Evolutionary conservation across 306 rosid genomes (phyloP), one percentile per base, ranked within the genome.

Genomic region (Lathyrus sativus): DNA sequence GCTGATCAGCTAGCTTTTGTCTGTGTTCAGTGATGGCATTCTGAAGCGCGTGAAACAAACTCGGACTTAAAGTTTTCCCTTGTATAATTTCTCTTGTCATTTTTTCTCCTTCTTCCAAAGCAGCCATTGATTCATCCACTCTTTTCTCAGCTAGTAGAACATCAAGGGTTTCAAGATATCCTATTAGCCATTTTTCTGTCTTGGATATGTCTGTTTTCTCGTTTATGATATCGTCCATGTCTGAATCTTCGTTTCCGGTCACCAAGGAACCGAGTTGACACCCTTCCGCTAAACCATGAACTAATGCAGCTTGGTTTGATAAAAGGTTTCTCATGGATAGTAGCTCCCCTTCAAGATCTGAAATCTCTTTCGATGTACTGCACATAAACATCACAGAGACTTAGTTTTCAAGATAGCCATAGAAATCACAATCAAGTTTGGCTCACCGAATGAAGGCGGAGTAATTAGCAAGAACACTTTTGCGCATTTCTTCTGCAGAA

Each of bases 401-500:
- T 42, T 22, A 72, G 65, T 65, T 44, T 58, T 33, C n/a, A 66
- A 67, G 54, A 65, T 19, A 65, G 24, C 14, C 3, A 43, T 18
- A 55, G 31, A 44, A 46, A 59, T 39, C 53, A 46, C 38, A 62
- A 43, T 24, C 24, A 24, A 26, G 29, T 26, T 55, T 28, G 41
- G 59, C 74, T 84, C 44, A 90, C 98, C 97, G 96, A 37, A 93
- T 90, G 87, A 90, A 93, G 44, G 98, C 90, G 1, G 91, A 74
- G 70, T 93, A 93, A 63, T 90, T 93, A 71, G 97, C 91, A 56
- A 88, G 89, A 48, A 93, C 97, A 73, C 97, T 90, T 73, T 39
- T 88, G 9, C 98, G 93, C 98, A 93, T 93, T 90, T 93, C 96
- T 79, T 93, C 98, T 0, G 97, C 98, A 6, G 98, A 90, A n/a